Conservation (phyloP, 2,329 filamentous ascomycete genomes). For the Colletotrichum tabaci region DNA sequence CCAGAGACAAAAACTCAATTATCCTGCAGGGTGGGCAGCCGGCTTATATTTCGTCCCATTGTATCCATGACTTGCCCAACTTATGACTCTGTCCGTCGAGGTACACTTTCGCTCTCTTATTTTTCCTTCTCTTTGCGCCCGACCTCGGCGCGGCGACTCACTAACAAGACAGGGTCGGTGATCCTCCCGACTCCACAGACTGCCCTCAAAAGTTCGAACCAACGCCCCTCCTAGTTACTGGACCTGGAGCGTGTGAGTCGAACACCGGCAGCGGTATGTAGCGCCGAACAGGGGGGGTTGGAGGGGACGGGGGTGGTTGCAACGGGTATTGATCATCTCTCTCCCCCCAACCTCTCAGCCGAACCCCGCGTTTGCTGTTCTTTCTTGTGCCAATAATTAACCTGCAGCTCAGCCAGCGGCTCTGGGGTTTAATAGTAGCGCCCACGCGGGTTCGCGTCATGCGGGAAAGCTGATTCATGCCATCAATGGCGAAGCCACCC, state of each 20-base stretch:
- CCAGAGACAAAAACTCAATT: not conserved
- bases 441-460: not conserved
- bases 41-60: constrained; percentile 37
- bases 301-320: not conserved
- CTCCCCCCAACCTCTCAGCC: constrained; percentile 9
- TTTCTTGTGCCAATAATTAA: constrained; percentile 13
- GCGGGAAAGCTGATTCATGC: constrained; percentile 14
- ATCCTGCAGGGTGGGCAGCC: constrained; percentile 25
- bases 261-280: constrained; percentile 12
- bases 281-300: not conserved
- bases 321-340: constrained; percentile 28
- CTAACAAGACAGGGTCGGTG: constrained; percentile 23
- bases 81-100: not conserved
- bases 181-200: constrained; percentile 36
- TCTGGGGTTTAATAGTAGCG: not conserved
- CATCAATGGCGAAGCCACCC: not conserved
- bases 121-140: not conserved
- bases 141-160: constrained; percentile 24
- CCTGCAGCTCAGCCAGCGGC: constrained; percentile 10
- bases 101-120: not conserved
- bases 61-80: not conserved
- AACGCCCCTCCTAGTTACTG: constrained; percentile 6
- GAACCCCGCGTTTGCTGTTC: constrained; percentile 36
- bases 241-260: not conserved
- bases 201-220: constrained; percentile 4